Evolutionary conservation across 176 grass and related monocot species (phyloP), one percentile per base, ranked within the genome.

Genomic region (Lolium perenne): DNA sequence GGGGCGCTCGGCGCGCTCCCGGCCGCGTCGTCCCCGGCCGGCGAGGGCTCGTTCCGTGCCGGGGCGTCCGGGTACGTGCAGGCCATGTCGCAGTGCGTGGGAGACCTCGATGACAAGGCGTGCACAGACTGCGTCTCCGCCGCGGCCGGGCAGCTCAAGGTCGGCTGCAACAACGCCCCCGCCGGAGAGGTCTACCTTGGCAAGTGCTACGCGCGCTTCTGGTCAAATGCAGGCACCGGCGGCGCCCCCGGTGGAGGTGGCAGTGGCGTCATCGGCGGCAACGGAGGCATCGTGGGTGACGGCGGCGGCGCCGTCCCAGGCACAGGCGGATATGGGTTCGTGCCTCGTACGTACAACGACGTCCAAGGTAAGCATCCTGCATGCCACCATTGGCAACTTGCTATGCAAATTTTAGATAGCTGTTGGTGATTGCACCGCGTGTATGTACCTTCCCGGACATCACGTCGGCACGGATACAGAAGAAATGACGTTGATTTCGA

Each of bases 141-240:
- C 58, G 95, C 93, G 10, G 32, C 85, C 0, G 57, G 60, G 65
- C 91, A 98, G 84, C 85, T 95, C 80, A 95, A 93, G 85, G 90
- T 80, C 21, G 89, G 67, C 0, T 98, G 95, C 83, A 76, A 68
- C 6, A 74, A 83, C 82, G 72, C 95, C 41, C 65, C 87, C 8
- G 89, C 91, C 0, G 95, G 91, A 2, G 93, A 98, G 82, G 89
- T 90, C 8, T 98, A 98, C 87, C 95, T 98, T 50, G 93, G 95
- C 77, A 98, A 95, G 95, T 98, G 95, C 86, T 98, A 93, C 82
- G 87, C 88, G 38, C 88, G 93, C 18, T 95, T 90, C 86, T 98
- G 95, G 95, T 94, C 91, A 71, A 95, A 93, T 49, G 90, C 79
- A 38, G 89, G 21, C 38, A 15, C 57, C 10, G 53, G 72, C 0